A percentile compares a stretch with the other conserved stretches of the same genome.
Conservation (phyloP, 495 filamentous ascomycete species). For the Aspergillus nanangensis region DNA sequence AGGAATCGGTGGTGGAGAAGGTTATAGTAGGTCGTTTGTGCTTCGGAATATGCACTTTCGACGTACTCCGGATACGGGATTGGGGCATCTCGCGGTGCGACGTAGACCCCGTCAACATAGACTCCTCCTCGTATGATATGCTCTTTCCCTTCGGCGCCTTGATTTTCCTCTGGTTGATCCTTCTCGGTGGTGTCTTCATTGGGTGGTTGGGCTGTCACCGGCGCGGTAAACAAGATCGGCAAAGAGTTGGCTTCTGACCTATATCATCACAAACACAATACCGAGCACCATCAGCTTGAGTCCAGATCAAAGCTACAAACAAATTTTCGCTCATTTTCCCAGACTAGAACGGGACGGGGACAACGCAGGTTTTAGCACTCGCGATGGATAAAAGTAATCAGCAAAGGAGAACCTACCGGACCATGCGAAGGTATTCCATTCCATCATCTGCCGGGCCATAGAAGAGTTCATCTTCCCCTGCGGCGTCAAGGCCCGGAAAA, state of each 20-base stretch:
- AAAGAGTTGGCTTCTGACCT: constrained; percentile 70
- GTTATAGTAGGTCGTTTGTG: constrained; percentile 58
- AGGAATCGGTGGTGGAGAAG: constrained; percentile 57
- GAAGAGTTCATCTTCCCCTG: constrained; percentile 44
- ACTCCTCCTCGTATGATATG: constrained; percentile 6
- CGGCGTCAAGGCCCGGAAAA: constrained; percentile 67
- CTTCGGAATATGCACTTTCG: constrained; percentile 28
- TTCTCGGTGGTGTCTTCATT: neutral
- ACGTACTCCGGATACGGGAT: constrained; percentile 7
- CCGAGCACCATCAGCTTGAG: neutral
- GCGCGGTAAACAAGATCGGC: constrained; percentile 60
- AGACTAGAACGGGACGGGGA: neutral
- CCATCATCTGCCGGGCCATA: constrained; percentile 57
- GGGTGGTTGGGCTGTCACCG: constrained; percentile 22
- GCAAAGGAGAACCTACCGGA: constrained; percentile 58
- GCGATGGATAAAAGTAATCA: constrained; percentile 1
- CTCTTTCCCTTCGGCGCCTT: neutral
- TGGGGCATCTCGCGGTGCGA: constrained; percentile 28
- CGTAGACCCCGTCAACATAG: constrained; percentile 26
- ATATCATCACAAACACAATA: constrained; percentile 13
- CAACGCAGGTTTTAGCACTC: too few species aligned
- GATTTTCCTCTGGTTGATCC: neutral
- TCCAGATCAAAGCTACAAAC: too few species aligned
- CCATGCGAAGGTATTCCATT: constrained; percentile 71
- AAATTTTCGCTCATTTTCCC: neutral